Evolutionary conservation across 2,329 filamentous ascomycete genomes (phyloP), one percentile per base, ranked within the genome.

Genomic region (Aspergillus sp.): DNA sequence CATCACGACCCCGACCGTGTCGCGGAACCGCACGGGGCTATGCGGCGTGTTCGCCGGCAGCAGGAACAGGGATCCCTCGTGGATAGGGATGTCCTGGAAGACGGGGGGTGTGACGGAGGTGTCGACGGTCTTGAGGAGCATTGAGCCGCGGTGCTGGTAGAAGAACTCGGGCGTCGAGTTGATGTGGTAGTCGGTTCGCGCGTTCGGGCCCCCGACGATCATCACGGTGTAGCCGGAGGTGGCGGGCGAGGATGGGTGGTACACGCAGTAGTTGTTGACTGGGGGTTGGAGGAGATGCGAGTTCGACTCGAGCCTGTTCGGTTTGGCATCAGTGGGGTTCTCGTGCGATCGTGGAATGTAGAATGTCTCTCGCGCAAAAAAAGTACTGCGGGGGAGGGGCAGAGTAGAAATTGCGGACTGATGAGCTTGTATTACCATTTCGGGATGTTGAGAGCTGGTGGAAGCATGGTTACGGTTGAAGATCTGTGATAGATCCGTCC

Each of bases 111-210:
- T 82, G 77, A 70, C 80, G 59, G 71, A 73, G 6, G 77, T 77
- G 71, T 97, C 92, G 64, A 97, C 90, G 16, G 95, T 90, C 75
- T 96, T 96, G 67, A 99, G 89, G 59, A 95, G 83, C 94, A 98
- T 97, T 66, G 89, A 88, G 66, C 95, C 95, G 70, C 88, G 88
- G 84, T 96, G 87, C 78, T 98, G 94, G 84, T 95, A 98, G 86
- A 98, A 99, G 89, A 93, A 98, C 77, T 98, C 95, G 12, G 95
- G 88, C 0, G 94, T 98, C 69, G 87, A 82, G 83, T 98, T 98
- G 85, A 98, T 94, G 84, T 98, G 95, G 82, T 97, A 99, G 82
- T 98, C 95, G 57, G 93, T 97, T 65, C 95, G 88, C 62, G 91
- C 91, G 77, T 98, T 98, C 71, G 95, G 95, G 12, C 95, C 95